Evolutionary conservation across 2,329 filamentous ascomycete species (phyloP).

Genomic region (Metarhizium humberi): DNA sequence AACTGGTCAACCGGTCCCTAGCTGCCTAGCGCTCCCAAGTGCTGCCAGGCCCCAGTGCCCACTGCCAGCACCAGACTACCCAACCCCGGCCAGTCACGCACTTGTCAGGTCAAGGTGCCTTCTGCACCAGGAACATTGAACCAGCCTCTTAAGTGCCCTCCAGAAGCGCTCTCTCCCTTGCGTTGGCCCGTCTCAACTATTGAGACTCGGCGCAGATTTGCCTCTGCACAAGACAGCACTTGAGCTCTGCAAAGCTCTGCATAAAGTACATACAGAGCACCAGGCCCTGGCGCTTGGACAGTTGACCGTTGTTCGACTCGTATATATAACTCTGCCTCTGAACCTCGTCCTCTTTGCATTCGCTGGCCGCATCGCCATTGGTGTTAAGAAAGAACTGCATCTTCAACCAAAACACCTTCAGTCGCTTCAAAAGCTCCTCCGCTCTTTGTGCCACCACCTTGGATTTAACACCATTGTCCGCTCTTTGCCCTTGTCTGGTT

Average conservation of each 20-base stretch:
- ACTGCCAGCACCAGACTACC: neutral
- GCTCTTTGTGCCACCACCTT: too few relatives aligned
- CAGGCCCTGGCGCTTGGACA: neutral
- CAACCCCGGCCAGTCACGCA: neutral
- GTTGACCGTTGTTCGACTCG: neutral
- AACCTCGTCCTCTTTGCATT: neutral
- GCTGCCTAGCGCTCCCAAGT: too few relatives aligned
- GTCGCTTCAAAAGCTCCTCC: neutral
- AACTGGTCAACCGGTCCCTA: too few relatives aligned
- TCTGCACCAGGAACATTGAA: slow-evolving; percentile 4
- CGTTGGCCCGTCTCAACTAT: slow-evolving; percentile 6
- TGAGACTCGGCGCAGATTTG: slow-evolving; percentile 2
- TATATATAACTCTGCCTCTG: slow-evolving; percentile 7
- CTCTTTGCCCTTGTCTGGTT: neutral
- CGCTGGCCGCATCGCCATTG: neutral
- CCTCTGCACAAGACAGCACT: neutral
- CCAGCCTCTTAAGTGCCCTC: slow-evolving; percentile 1
- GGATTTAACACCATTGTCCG: neutral
- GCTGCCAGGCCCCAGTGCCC: too few relatives aligned
- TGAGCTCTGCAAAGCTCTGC: too few relatives aligned
- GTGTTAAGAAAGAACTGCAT: too few relatives aligned
- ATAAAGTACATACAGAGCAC: too few relatives aligned
- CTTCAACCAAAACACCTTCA: neutral
- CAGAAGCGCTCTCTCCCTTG: slow-evolving; percentile 4
- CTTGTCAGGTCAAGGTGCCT: neutral